Evolutionary conservation across 108 stramenopile species (phyloP), one percentile per base, ranked within the genome.

Genomic region (Aurantiochytrium sp.): DNA sequence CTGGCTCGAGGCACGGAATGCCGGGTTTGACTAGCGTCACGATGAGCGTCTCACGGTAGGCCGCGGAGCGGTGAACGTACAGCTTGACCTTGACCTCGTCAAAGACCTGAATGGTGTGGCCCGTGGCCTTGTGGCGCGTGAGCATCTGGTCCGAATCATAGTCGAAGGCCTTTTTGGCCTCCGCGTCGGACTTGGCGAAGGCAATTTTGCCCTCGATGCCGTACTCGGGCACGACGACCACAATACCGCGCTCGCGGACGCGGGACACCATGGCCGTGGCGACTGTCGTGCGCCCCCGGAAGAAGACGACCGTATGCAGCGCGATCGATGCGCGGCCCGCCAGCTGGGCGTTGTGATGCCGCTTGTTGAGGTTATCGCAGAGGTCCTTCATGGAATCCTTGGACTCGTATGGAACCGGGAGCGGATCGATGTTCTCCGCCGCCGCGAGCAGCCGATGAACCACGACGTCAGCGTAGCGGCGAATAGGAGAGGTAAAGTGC

Each of bases 401-500:
- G 54, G 95, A 37, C 37, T 89, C 89, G 55, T 96, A 89, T 65
- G 93, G 94, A 3, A 92, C 89, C 1, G 99, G 98, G 27, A 99
- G 93, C 4, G 97, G 96, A 2, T 94, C 94, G 27, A 97, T 94
- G 24, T 95, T 94, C 37, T 98, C 96, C 17, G 98, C 95, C 1
- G 98, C 98, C 4, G 97, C 97, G 8, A 99, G 89, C 10, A 99
- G 91, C 3, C 99, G 95, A 91, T 99, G 99, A 30, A 99, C 98
- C 81, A 98, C 96, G 8, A 99, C 95, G 93, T 99, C 99, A 0
- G 98, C 97, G 91, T 99, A 99, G 37, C 97, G 95, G 36, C 99
- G 97, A 87, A 99, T 99, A 31, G 99, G 99, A 10, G 96, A 96
- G 8, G 99, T 99, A 90, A 99, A 99, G 89, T 99, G 99, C 1